Conservation (phyloP, 306 rosid species). For the Parietaria judaica region DNA sequence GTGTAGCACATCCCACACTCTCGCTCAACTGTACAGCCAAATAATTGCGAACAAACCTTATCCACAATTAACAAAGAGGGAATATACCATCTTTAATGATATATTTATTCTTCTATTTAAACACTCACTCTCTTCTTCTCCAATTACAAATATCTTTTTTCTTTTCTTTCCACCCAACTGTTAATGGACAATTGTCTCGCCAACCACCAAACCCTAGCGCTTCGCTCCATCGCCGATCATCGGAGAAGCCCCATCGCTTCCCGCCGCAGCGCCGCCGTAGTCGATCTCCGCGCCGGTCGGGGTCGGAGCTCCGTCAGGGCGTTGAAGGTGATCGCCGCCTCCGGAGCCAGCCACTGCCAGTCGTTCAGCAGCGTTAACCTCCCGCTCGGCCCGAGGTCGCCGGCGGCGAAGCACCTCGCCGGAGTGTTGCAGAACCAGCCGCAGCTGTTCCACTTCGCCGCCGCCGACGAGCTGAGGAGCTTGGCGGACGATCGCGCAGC, state of each 20-base stretch:
- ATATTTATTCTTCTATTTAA: not conserved
- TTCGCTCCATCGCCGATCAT: slow-evolving; percentile 10
- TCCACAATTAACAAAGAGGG: not conserved
- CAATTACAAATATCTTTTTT: not conserved
- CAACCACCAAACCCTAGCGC: slow-evolving; percentile 17
- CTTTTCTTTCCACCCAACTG: not conserved
- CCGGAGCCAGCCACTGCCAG: slow-evolving; percentile 40
- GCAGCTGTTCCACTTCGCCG: slow-evolving; percentile 65
- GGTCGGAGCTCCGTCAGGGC: not conserved
- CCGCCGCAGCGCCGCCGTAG: not conserved
- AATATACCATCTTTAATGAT: not conserved
- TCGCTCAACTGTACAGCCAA: not conserved
- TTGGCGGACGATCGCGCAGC: slow-evolving; percentile 62
- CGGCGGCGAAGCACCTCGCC: slow-evolving; percentile 49
- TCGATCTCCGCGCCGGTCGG: not conserved
- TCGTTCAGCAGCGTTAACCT: slow-evolving; percentile 43
- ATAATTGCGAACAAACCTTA: not conserved
- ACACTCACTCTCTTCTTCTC: not conserved
- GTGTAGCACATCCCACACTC: not conserved
- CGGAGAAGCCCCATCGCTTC: not conserved
- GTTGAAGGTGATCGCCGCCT: slow-evolving; percentile 25
- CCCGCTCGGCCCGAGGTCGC: slow-evolving; percentile 60
- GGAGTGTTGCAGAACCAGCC: slow-evolving; percentile 77
- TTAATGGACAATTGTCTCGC: slow-evolving; percentile 43
- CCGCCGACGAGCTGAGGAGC: slow-evolving; percentile 54